These are phyloP conservation scores for Sparassis latifolia DNA, from an alignment of 1,284 basidiomycete genomes.

Conservation along the genomic window DNA sequence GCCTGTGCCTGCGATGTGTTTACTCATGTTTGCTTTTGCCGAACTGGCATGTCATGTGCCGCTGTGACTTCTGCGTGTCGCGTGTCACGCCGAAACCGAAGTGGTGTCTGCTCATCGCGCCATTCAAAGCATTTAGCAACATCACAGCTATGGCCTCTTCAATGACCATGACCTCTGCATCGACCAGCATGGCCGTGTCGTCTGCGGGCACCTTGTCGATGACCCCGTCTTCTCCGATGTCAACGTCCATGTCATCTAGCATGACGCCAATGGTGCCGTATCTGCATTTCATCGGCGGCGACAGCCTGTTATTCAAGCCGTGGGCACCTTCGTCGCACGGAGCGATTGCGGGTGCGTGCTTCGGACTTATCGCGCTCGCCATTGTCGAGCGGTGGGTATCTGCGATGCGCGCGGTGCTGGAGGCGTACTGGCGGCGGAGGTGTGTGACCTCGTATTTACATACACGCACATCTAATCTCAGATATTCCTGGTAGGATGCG, in stretches of 20 bases:
- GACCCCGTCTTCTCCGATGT: background rate
- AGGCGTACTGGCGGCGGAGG: slow-evolving; percentile 55
- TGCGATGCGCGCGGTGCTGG: slow-evolving; percentile 45
- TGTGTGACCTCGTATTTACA: slow-evolving; percentile 24
- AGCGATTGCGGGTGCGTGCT: slow-evolving; percentile 67
- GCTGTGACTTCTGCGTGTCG: too few species aligned
- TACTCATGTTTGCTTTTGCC: too few species aligned
- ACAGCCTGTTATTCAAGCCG: slow-evolving; percentile 59
- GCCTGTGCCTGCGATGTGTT: too few species aligned
- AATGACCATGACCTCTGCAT: background rate
- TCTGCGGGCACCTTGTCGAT: slow-evolving; percentile 1
- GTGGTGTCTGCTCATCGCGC: too few species aligned
- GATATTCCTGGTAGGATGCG: background rate
- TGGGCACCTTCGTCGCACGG: slow-evolving; percentile 64
- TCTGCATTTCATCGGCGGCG: slow-evolving; percentile 59
- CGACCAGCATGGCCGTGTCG: slow-evolving; percentile 5
- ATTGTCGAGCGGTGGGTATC: slow-evolving; percentile 64
- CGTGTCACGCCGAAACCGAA: too few species aligned
- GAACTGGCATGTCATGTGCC: too few species aligned
- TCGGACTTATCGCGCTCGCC: slow-evolving; percentile 61
- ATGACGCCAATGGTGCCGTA: slow-evolving; percentile 48
- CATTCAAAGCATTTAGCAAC: too few species aligned
- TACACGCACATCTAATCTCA: too few species aligned
- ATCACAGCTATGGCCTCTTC: too few species aligned
- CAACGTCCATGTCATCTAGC: slow-evolving; percentile 11